Conservation (phyloP, 2,329 filamentous ascomycete genomes). For the Epichloe gansuensis region DNA sequence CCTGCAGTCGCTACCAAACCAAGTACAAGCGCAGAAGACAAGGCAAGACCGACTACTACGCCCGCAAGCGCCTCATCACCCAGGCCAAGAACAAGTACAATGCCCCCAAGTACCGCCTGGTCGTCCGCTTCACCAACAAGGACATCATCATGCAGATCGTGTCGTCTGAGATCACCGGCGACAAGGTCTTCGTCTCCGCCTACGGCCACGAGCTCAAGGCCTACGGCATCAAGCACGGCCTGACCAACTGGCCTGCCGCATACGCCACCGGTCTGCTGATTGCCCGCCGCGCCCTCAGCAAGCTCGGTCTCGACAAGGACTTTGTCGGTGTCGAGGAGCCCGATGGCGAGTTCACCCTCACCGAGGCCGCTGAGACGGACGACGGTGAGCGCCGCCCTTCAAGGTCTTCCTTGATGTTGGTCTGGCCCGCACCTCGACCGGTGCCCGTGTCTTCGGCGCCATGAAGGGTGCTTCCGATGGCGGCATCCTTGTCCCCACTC, state of each 20-base stretch:
- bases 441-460: constrained; percentile 97
- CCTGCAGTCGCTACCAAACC: constrained; percentile 84
- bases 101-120: constrained; percentile 98
- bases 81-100: constrained; percentile 99
- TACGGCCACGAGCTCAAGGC: constrained; percentile 96
- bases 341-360: constrained; percentile 90
- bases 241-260: constrained; percentile 98
- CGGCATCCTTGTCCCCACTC: constrained; percentile 93
- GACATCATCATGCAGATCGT: constrained; percentile 99
- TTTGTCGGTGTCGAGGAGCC: constrained; percentile 96
- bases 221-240: constrained; percentile 96
- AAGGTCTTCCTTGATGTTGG: constrained; percentile 98
- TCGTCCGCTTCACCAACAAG: constrained; percentile 98
- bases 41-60: constrained; percentile 99
- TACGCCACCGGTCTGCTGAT: constrained; percentile 95
- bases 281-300: constrained; percentile 91
- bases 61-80: constrained; percentile 97
- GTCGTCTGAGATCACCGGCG: constrained; percentile 87
- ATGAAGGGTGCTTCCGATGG: constrained; percentile 99
- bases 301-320: constrained; percentile 87
- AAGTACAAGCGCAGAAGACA: constrained; percentile 97
- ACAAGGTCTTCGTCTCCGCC: constrained; percentile 89
- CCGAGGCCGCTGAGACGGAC: constrained; percentile 83
- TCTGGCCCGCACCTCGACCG: constrained; percentile 92
- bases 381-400: constrained; percentile 93